Percentiles rank a stretch among this genome's conserved stretches.
phyloP scores from a whole-genome alignment of 2,329 filamentous ascomycete genomes.

The Hirsutella rhossiliensis region DNA sequence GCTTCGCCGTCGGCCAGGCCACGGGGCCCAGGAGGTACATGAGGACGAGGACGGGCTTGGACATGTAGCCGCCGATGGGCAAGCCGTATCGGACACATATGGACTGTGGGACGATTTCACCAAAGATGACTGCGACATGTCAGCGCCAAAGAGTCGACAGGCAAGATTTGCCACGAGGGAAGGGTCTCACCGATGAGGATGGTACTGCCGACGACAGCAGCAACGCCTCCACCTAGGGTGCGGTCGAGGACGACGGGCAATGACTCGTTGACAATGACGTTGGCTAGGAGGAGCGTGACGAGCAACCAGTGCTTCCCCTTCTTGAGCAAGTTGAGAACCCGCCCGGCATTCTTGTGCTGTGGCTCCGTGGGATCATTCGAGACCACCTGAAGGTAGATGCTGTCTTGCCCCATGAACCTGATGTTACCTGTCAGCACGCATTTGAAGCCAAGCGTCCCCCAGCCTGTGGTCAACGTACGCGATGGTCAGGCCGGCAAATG shows the following conservation, averaged over 20 bases:
- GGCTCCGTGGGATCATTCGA: slow-evolving; percentile 70
- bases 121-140: slow-evolving; percentile 69
- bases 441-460: background rate
- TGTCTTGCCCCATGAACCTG: slow-evolving; percentile 63
- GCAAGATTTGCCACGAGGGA: background rate
- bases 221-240: slow-evolving; percentile 86
- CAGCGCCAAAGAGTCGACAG: slow-evolving; percentile 3
- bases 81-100: slow-evolving; percentile 93
- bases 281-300: slow-evolving; percentile 84
- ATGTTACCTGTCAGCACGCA: slow-evolving; percentile 2
- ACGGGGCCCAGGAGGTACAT: slow-evolving; percentile 90
- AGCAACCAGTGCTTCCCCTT: slow-evolving; percentile 97
- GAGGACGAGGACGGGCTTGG: slow-evolving; percentile 70
- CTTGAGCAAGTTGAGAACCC: slow-evolving; percentile 67
- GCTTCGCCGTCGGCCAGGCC: slow-evolving; percentile 89
- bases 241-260: slow-evolving; percentile 90
- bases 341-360: slow-evolving; percentile 77
- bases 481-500: slow-evolving; percentile 89
- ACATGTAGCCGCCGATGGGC: slow-evolving; percentile 88
- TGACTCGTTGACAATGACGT: slow-evolving; percentile 97
- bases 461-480: slow-evolving; percentile 40
- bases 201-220: slow-evolving; percentile 86
- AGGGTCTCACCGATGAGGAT: slow-evolving; percentile 68
- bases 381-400: slow-evolving; percentile 94
- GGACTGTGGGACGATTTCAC: slow-evolving; percentile 91